These are phyloP conservation scores for Austroboletus olivaceoglutinosus DNA, from an alignment of 1,284 basidiomycete genomes.

Conservation along the genomic window DNA sequence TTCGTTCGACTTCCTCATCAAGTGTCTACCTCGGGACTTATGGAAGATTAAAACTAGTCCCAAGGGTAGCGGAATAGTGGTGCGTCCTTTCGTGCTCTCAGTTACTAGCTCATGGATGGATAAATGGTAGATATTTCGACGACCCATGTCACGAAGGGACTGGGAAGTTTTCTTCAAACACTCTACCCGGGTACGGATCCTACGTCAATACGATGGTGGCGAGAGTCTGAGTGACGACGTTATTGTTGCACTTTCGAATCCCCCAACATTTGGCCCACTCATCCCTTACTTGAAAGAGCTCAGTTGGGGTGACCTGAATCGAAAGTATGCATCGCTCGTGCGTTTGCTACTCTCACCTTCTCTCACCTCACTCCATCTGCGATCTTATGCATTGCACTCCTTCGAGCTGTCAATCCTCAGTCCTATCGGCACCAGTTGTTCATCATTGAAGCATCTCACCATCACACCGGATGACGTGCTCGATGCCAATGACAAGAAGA, in stretches of 20 bases:
- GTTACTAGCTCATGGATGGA: slow-evolving; percentile 1
- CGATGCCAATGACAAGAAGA: slow-evolving; percentile 11
- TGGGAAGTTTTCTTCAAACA: slow-evolving; percentile 31
- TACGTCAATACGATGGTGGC: not conserved
- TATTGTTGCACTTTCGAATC: slow-evolving; percentile 24
- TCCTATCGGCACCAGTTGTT: slow-evolving; percentile 22
- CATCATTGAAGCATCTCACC: slow-evolving; percentile 16
- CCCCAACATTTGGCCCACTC: slow-evolving; percentile 24
- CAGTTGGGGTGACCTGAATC: slow-evolving; percentile 17
- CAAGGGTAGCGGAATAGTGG: slow-evolving; percentile 11
- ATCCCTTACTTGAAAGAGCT: slow-evolving; percentile 24
- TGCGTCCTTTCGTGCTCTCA: slow-evolving; percentile 5
- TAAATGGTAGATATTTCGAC: slow-evolving; percentile 18
- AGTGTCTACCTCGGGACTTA: slow-evolving; percentile 27
- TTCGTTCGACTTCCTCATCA: slow-evolving; percentile 20
- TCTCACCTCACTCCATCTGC: slow-evolving; percentile 17
- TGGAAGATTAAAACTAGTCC: slow-evolving; percentile 19
- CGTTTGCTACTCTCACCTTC: slow-evolving; percentile 23
- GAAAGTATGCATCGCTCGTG: slow-evolving; percentile 21
- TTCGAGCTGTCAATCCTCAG: slow-evolving; percentile 22
- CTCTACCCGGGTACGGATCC: slow-evolving; percentile 17
- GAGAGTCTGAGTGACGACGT: slow-evolving; percentile 18
- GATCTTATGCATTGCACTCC: slow-evolving; percentile 9
- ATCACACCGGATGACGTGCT: slow-evolving; percentile 7
- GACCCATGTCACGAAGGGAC: slow-evolving; percentile 28